Base-by-base conservation (phyloP, 306 rosid genomes). In the Quercus suber region DNA sequence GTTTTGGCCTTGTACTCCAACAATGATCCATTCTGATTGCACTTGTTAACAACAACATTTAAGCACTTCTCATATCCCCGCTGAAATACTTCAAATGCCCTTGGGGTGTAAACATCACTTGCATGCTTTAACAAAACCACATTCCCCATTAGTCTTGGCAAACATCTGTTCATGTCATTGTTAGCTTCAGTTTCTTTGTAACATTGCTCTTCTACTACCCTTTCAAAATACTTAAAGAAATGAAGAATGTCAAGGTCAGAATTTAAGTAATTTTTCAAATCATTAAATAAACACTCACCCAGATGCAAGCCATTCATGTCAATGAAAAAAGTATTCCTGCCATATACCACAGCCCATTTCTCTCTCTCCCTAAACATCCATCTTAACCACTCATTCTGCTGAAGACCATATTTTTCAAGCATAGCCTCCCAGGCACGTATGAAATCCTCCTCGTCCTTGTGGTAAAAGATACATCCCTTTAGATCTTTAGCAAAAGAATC, bases 321-420 rank as follows among this genome's bases (percentile, higher is more conserved):
- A 51, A 89, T 60, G 73, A 89, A 89, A 81, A 86, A 82, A 17
- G 90, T 74, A 81, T 87, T 91, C 75, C 67, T 79, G 17, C 88
- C 88, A 59, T 82, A 86, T 73, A 84, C 85, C 79, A 84, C 87
- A 71, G 88, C 89, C 90, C 93, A 91, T 76, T 86, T 88, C 80
- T 89, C 89, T 72, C 82, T 88, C 71, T 88, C 88, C 77, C 90
- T 89, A 75, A 86, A 86, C 88, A 89, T 87, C 92, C 95, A 91
- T 84, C 85, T 86, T 78, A 91, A 73, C 95, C 95, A 89, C 71
- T 91, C 92, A 76, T 85, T 89, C 81, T 82, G 81, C 80, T 79
- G 88, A 30, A 89, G 91, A 85, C 67, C 81, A 79, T 87, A 79
- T 59, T 80, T 88, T 58, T 82, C 86, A 83, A 90, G 65, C 87